These are phyloP conservation scores for Talaromyces atroroseus DNA, from an alignment of 2,329 filamentous ascomycete species.

Conservation along the genomic window DNA sequence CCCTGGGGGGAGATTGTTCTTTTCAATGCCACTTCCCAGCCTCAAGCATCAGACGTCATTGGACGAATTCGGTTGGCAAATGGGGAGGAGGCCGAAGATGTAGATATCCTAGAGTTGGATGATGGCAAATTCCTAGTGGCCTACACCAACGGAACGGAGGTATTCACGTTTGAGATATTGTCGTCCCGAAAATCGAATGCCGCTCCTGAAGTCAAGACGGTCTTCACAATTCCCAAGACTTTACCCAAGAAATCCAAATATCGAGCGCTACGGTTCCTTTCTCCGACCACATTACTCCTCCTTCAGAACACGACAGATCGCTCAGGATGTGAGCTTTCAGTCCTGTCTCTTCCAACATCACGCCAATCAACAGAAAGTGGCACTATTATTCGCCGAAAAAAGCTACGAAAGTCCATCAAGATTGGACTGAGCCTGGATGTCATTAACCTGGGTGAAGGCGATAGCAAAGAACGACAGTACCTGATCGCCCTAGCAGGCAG, in stretches of 20 bases:
- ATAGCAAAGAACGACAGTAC: slow-evolving; percentile 64
- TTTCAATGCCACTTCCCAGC: slow-evolving; percentile 61
- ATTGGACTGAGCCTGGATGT: slow-evolving; percentile 75
- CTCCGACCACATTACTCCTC: slow-evolving; percentile 48
- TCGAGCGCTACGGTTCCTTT: slow-evolving; percentile 52
- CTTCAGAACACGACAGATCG: slow-evolving; percentile 53
- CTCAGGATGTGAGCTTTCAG: slow-evolving; percentile 50
- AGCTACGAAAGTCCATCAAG: slow-evolving; percentile 62
- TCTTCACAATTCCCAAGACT: slow-evolving; percentile 38
- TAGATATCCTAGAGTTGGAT: slow-evolving; percentile 34
- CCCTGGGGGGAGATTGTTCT: slow-evolving; percentile 72
- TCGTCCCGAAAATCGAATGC: slow-evolving; percentile 44
- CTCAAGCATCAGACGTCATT: slow-evolving; percentile 49
- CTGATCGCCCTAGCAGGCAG: slow-evolving; percentile 74
- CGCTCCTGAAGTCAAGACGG: slow-evolving; percentile 26
- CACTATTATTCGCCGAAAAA: slow-evolving; percentile 47
- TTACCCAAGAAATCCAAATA: slow-evolving; percentile 46
- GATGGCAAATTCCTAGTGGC: slow-evolving; percentile 59
- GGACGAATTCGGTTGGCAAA: slow-evolving; percentile 47
- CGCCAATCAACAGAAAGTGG: slow-evolving; percentile 25
- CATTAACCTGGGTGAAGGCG: slow-evolving; percentile 55
- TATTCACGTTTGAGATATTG: slow-evolving; percentile 61
- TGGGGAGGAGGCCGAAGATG: slow-evolving; percentile 48
- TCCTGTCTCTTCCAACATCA: slow-evolving; percentile 36
- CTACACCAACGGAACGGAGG: slow-evolving; percentile 71